These are phyloP conservation scores for Vigna angularis DNA, from an alignment of 306 rosid genomes.

Conservation along the genomic window DNA sequence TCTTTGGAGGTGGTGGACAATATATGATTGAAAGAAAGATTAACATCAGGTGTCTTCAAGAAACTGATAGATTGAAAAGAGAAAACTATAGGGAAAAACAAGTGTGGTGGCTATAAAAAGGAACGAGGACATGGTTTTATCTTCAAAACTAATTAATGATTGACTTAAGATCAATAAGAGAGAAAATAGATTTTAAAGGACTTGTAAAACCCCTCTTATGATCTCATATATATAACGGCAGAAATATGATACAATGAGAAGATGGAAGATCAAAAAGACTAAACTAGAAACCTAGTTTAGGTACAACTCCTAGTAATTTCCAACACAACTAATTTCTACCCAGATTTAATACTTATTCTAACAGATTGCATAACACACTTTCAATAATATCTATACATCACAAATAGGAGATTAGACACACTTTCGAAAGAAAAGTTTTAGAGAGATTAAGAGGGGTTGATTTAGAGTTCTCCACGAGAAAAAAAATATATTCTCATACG, in stretches of 20 bases:
- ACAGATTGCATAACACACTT: neutral
- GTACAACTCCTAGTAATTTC: too few species aligned
- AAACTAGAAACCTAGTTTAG: too few species aligned
- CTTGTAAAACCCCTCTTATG: too few species aligned
- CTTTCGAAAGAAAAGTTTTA: neutral
- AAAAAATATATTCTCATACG: neutral
- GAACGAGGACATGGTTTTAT: neutral
- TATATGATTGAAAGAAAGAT: conserved; percentile 9
- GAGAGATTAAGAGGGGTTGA: neutral
- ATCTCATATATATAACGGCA: too few species aligned
- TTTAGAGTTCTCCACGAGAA: neutral
- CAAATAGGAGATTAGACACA: neutral
- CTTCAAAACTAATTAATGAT: neutral
- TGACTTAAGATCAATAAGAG: too few species aligned
- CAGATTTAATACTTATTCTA: too few species aligned
- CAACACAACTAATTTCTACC: too few species aligned
- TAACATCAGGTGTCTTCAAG: neutral
- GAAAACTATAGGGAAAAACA: neutral
- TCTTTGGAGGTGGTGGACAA: neutral
- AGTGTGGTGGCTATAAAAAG: neutral
- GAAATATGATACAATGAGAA: too few species aligned
- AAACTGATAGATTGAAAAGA: neutral
- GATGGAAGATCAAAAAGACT: too few species aligned
- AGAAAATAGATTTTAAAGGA: too few species aligned
- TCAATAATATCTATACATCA: neutral